Evolutionary conservation across 2,329 filamentous ascomycete species (phyloP), one percentile per base, ranked within the genome.

Genomic region (Colletotrichum lindemuthianum): DNA sequence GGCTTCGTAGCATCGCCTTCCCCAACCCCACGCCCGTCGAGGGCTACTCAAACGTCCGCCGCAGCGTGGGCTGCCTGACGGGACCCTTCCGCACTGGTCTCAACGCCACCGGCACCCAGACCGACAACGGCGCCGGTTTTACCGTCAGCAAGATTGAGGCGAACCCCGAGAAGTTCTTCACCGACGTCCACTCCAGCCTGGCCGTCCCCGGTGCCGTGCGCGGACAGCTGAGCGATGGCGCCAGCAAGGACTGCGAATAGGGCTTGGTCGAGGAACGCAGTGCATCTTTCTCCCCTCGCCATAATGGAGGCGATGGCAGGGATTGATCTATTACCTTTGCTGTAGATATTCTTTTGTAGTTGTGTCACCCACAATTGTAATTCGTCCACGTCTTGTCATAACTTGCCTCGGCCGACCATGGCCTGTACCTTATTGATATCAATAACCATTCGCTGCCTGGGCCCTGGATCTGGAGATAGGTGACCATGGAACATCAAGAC

Each of bases 201-300:
- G 83, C 79, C 39, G 73, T 82, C 8, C 78, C 82, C 36, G 84
- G 85, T 63, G 85, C 83, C 54, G 79, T 84, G 39, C 77, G 85
- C 60, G 85, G 83, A 8, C 84, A 87, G 72, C 70, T 84, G 52
- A 73, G 63, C 58, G 61, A 67, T 3, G 40, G 41, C 2, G 36
- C 36, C 47, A 51, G 63, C 37, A 39, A 50, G 41, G 50, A 56
- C 24, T 65, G 54, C 58, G 52, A 67, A 40, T 58, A 63, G 24
- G 16, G 4, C 2, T 24, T 24, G 24, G 24, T 24, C 24, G 3
- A 24, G 24, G 4, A 24, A 24, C 24, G 24, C 24, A 1, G 4
- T 24, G 24, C 24, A 24, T 24, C 24, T 24, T 24, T 24, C 2
- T 2, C 24, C 24, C 5, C 24, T 24, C 24, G 24, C 24, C 24